phyloP scores from a whole-genome alignment of 345 rosid species.

The Turnera subulata region DNA sequence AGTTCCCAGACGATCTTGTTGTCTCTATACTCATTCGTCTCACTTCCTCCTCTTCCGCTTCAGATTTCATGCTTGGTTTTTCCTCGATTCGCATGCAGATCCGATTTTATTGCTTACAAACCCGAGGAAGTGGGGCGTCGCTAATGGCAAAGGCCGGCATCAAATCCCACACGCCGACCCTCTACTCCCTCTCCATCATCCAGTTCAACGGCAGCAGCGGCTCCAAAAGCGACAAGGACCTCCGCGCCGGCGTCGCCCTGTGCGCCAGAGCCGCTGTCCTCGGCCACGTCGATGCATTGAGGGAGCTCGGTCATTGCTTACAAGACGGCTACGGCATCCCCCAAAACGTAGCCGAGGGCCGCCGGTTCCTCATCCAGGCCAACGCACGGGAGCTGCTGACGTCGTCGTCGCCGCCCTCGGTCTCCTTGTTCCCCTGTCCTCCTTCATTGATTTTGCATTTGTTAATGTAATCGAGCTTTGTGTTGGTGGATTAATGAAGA shows the following conservation, averaged over 20 bases:
- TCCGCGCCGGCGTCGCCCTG: slow-evolving; percentile 85
- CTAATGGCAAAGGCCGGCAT: slow-evolving; percentile 96
- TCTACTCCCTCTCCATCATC: slow-evolving; percentile 79
- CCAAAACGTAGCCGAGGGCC: slow-evolving; percentile 73
- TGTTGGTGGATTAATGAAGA: no score
- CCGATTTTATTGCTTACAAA: slow-evolving; percentile 82
- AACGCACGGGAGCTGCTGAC: slow-evolving; percentile 93
- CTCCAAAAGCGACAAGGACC: slow-evolving; percentile 83
- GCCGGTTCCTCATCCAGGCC: slow-evolving; percentile 86
- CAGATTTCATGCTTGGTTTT: slow-evolving; percentile 44
- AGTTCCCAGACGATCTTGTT: slow-evolving; percentile 81
- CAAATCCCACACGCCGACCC: slow-evolving; percentile 73
- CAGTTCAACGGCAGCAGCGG: slow-evolving; percentile 99
- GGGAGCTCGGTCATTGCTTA: slow-evolving; percentile 97
- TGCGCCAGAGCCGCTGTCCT: slow-evolving; percentile 91
- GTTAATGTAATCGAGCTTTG: no score
- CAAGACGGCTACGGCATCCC: slow-evolving; percentile 96
- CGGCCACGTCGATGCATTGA: slow-evolving; percentile 85
- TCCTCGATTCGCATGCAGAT: slow-evolving; percentile 36
- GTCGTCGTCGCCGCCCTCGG: no score
- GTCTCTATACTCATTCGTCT: slow-evolving; percentile 55
- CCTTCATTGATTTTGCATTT: no score
- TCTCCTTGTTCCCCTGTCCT: no score
- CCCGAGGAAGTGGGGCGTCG: slow-evolving; percentile 81
- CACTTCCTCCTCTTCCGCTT: slow-evolving; percentile 52